Conservation (phyloP, 169 alveolate genomes). For the Plasmodium yoelii region DNA sequence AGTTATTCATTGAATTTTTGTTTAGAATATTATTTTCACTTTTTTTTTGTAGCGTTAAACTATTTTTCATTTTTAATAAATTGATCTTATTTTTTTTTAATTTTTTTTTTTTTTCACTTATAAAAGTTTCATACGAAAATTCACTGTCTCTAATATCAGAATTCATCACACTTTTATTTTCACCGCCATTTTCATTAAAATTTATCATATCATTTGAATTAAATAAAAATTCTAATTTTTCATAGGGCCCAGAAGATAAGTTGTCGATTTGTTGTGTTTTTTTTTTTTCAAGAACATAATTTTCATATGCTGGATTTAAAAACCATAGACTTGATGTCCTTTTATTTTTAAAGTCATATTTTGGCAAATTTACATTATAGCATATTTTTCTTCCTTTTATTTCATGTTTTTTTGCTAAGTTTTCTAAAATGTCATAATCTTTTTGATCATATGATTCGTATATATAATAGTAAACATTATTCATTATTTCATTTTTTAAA, state of each 20-base stretch:
- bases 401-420: constrained; percentile 63
- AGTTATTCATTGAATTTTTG: background rate
- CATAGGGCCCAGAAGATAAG: background rate
- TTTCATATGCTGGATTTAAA: constrained; percentile 67
- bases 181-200: constrained; percentile 4
- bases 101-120: constrained; percentile 68
- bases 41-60: background rate
- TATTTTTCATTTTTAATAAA: constrained; percentile 58
- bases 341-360: constrained; percentile 21
- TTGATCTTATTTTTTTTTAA: constrained; percentile 54
- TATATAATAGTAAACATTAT: constrained; percentile 69
- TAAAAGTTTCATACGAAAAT: constrained; percentile 68
- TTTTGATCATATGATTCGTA: constrained; percentile 73
- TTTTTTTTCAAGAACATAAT: constrained; percentile 51
- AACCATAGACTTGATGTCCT: constrained; percentile 75
- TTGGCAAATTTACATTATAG: constrained; percentile 59
- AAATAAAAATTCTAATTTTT: constrained; percentile 43
- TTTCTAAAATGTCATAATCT: constrained; percentile 55
- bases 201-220: constrained; percentile 15
- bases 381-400: constrained; percentile 51
- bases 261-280: constrained; percentile 15
- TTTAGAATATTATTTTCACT: constrained; percentile 3
- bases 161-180: constrained; percentile 24
- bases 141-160: constrained; percentile 75
- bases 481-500: constrained; percentile 47